These are phyloP conservation scores for Mortierella antarctica DNA, from an alignment of 192 early-diverging fungal species.

Conservation along the genomic window DNA sequence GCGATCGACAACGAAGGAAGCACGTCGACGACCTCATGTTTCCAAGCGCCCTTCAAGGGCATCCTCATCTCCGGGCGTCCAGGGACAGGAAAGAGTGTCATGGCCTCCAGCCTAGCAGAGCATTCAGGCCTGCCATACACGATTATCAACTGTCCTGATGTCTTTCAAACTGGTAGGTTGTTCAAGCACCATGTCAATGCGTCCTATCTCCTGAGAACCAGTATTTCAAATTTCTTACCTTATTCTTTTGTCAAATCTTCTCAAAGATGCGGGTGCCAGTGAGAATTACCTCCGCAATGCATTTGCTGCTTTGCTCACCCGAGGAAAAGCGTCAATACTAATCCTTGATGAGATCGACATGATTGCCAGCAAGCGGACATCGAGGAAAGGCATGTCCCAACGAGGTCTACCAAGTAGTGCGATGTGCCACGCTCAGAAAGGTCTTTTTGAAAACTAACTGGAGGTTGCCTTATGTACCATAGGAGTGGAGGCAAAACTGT, in stretches of 20 bases:
- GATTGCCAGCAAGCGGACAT: constrained; percentile 50
- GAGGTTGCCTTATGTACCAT: constrained; percentile 1
- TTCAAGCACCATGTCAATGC: neutral
- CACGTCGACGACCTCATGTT: constrained; percentile 10
- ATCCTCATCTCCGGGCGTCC: constrained; percentile 59
- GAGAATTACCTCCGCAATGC: constrained; percentile 58
- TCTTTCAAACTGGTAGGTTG: constrained; percentile 58
- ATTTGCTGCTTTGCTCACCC: constrained; percentile 39
- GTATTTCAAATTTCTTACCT: too few relatives aligned
- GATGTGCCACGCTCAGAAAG: constrained; percentile 2
- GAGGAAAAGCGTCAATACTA: constrained; percentile 54
- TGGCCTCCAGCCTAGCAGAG: constrained; percentile 57
- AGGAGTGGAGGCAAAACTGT: constrained; percentile 60
- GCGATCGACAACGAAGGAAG: neutral
- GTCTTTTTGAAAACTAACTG: neutral
- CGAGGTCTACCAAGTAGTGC: neutral
- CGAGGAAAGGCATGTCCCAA: constrained; percentile 45
- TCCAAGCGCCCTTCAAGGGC: constrained; percentile 49
- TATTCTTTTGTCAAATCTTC: too few relatives aligned
- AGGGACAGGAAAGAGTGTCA: constrained; percentile 64
- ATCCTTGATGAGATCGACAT: constrained; percentile 70
- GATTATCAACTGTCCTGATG: constrained; percentile 60
- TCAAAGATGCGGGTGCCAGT: constrained; percentile 64
- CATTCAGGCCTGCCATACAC: constrained; percentile 56
- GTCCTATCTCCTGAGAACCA: neutral